These are phyloP conservation scores for Phytopythium sindhum DNA, from an alignment of 352 stramenopile genomes.

Conservation along the genomic window DNA sequence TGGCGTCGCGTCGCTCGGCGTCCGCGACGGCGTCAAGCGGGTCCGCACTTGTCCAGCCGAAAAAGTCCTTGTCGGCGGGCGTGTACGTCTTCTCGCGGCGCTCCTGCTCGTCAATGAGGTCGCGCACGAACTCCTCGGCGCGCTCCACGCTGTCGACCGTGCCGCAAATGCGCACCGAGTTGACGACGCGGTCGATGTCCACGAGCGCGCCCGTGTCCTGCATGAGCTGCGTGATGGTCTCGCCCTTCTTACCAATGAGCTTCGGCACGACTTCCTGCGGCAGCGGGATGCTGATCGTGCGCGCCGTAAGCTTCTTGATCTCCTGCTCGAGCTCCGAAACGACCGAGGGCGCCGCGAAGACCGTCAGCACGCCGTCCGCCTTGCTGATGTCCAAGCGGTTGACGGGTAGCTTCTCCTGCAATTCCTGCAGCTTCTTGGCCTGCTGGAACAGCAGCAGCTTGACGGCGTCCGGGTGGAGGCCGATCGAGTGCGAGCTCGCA, in stretches of 20 bases:
- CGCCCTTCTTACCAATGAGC: slow-evolving; percentile 82
- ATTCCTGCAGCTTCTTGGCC: slow-evolving; percentile 62
- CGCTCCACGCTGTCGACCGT: slow-evolving; percentile 49
- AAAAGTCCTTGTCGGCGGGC: slow-evolving; percentile 38
- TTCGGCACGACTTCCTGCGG: slow-evolving; percentile 77
- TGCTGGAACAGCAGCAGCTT: slow-evolving; percentile 79
- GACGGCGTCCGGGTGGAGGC: slow-evolving; percentile 70
- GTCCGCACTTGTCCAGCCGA: slow-evolving; percentile 16
- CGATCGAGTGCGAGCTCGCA: slow-evolving; percentile 60
- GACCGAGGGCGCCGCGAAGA: slow-evolving; percentile 46
- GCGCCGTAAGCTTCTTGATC: slow-evolving; percentile 49
- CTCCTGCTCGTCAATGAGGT: slow-evolving; percentile 61
- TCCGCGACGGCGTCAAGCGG: slow-evolving; percentile 6
- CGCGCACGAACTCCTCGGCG: slow-evolving; percentile 55
- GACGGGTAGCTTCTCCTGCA: slow-evolving; percentile 45
- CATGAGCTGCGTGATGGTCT: slow-evolving; percentile 84
- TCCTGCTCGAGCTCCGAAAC: slow-evolving; percentile 46
- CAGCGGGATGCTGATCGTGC: slow-evolving; percentile 56
- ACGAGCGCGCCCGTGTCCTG: slow-evolving; percentile 68
- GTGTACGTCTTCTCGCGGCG: slow-evolving; percentile 55
- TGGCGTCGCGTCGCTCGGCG: slow-evolving; percentile 27
- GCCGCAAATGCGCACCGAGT: slow-evolving; percentile 61
- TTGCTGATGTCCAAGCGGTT: slow-evolving; percentile 75
- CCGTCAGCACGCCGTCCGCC: slow-evolving; percentile 58
- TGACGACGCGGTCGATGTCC: slow-evolving; percentile 78